Conservation (phyloP, 371 early-diverging fungal species). For the Actinomortierella ambigua region DNA sequence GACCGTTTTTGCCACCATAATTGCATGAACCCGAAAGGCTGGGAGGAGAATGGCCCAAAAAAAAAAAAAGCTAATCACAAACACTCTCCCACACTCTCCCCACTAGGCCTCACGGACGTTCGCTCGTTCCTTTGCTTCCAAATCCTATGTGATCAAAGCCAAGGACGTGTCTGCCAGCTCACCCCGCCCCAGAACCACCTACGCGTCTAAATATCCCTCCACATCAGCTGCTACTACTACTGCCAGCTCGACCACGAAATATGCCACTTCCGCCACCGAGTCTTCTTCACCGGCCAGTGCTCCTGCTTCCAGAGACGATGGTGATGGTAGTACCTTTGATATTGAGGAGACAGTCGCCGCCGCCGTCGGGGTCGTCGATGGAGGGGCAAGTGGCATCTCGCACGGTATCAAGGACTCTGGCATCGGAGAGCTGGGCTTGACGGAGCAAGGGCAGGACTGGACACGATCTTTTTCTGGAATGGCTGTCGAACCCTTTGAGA, state of each 20-base stretch:
- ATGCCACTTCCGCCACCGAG: background rate
- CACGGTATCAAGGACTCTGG: slow-evolving; percentile 21
- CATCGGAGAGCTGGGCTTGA: slow-evolving; percentile 21
- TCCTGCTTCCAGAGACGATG: slow-evolving; percentile 13
- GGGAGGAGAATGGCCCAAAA: too few species aligned
- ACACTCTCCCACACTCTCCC: too few species aligned
- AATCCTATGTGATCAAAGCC: slow-evolving; percentile 23
- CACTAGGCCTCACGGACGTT: too few species aligned
- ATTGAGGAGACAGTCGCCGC: slow-evolving; percentile 3
- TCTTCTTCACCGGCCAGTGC: too few species aligned
- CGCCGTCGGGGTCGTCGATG: background rate
- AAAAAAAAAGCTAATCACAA: too few species aligned
- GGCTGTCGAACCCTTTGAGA: slow-evolving; percentile 73
- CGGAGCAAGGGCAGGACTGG: slow-evolving; percentile 58
- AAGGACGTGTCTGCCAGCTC: slow-evolving; percentile 9
- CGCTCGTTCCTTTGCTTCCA: slow-evolving; percentile 22
- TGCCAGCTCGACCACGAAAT: background rate
- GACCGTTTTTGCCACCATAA: too few species aligned
- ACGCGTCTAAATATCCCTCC: too few species aligned
- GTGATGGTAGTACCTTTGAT: slow-evolving; percentile 9
- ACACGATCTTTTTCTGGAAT: slow-evolving; percentile 77
- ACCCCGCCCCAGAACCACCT: too few species aligned
- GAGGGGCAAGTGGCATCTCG: too few species aligned
- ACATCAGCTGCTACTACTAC: slow-evolving; percentile 6
- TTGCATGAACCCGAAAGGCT: too few species aligned